Conservation (phyloP, 2,329 filamentous ascomycete genomes). For the Colletotrichum somersetense region DNA sequence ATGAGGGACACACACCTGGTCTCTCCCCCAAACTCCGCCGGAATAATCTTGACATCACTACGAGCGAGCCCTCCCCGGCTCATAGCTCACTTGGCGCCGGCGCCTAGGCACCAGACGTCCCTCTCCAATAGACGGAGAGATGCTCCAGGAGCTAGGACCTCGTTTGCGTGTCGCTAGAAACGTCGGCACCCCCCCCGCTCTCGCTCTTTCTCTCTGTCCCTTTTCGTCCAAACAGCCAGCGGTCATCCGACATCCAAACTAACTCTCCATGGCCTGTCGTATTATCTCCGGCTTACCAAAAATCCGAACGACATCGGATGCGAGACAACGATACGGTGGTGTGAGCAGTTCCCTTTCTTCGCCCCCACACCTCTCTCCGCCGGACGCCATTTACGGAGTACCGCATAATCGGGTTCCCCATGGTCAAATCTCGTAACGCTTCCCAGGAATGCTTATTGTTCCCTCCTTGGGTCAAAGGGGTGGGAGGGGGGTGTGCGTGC, state of each 20-base stretch:
- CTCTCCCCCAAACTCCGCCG: slow-evolving; percentile 33
- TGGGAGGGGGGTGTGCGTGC: background rate
- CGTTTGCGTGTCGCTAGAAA: slow-evolving; percentile 14
- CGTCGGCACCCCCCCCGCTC: background rate
- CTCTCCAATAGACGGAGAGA: slow-evolving; percentile 28
- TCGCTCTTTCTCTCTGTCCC: background rate
- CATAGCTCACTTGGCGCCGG: slow-evolving; percentile 27
- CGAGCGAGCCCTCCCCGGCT: slow-evolving; percentile 26
- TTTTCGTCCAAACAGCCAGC: background rate
- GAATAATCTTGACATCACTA: slow-evolving; percentile 39
- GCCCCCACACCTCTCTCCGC: background rate
- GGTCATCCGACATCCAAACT: slow-evolving; percentile 14
- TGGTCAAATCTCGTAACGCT: slow-evolving; percentile 33
- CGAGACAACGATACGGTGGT: background rate
- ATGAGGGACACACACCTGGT: slow-evolving; percentile 23
- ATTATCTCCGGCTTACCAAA: slow-evolving; percentile 36
- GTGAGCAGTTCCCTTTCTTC: background rate
- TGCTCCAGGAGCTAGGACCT: slow-evolving; percentile 34
- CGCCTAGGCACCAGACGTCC: slow-evolving; percentile 28
- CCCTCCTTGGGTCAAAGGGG: slow-evolving; percentile 1
- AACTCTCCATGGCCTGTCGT: slow-evolving; percentile 22
- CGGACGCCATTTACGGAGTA: slow-evolving; percentile 5
- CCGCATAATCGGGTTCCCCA: slow-evolving; percentile 17
- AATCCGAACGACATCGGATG: slow-evolving; percentile 31
- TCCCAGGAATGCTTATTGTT: slow-evolving; percentile 39